Evolutionary conservation across 495 filamentous ascomycete species (phyloP), one percentile per base, ranked within the genome.

Genomic region (Immersiella caudata): DNA sequence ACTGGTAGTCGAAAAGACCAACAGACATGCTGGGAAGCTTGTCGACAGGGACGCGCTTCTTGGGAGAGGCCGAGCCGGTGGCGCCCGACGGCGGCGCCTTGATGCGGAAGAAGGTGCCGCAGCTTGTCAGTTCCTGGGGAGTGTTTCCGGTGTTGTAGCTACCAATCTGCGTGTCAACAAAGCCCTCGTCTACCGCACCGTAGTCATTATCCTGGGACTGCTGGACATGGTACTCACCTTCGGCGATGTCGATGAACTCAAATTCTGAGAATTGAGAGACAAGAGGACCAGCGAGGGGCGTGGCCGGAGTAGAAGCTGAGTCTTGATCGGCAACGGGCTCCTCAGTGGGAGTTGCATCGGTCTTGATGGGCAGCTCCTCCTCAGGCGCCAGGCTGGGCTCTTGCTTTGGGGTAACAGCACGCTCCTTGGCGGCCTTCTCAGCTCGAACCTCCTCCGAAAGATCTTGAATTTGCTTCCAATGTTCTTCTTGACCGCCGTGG

Each of bases 1-100:
- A 65, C 62, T 75, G 74, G 71, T 75, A 74, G 66, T 75, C 71
- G 25, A 75, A 75, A 12, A 74, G 35, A 0, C 71, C 71, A 4
- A 74, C 62, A 9, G 66, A 36, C 64, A 69, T 71, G 12, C 71
- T 70, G 2, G 67, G 70, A 0, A 74, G 55, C 33, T 67, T 74
- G 50, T 68, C 70, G 27, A 75, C 27, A 0, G 71, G 71, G 18
- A 75, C 71, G 14, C 73, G 65, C n/a, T 49, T 60, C n/a, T 60
- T 59, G 27, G 52, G 4, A 2, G 18, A 14, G 24, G 51, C 40
- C 18, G 29, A 33, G 1, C 21, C 29, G 14, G 26, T 2, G 0
- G 6, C 14, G 21, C 25, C 26, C 6, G 16, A 14, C 14, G 14
- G 22, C 8, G 20, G 9, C n/a, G 7, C 16, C 27, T 66, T 22